Conservation (phyloP, 2,329 filamentous ascomycete species). For the Clarireedia paspali region DNA sequence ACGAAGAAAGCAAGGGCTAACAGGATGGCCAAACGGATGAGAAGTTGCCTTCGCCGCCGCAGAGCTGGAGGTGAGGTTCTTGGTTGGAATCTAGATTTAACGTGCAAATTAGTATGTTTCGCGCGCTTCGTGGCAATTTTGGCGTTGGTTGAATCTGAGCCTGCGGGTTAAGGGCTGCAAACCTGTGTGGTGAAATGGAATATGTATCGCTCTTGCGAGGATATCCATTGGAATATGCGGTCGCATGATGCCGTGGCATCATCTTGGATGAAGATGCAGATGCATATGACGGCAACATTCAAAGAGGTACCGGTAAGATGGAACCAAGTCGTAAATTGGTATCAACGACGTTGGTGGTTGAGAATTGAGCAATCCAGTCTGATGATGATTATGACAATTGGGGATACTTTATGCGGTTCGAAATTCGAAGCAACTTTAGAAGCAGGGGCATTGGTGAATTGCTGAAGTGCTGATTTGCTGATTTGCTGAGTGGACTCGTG, state of each 20-base stretch:
- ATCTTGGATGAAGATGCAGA: slow-evolving; percentile 42
- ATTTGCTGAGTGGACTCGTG: slow-evolving; percentile 7
- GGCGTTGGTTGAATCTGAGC: not conserved
- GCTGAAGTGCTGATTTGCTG: not conserved
- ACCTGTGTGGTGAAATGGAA: slow-evolving; percentile 86
- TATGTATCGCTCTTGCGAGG: slow-evolving; percentile 65
- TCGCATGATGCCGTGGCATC: slow-evolving; percentile 76
- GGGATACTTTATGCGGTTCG: not conserved
- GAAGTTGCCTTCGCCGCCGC: slow-evolving; percentile 64
- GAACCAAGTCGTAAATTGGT: slow-evolving; percentile 5
- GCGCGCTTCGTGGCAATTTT: not conserved
- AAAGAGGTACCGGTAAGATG: slow-evolving; percentile 14
- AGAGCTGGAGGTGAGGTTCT: slow-evolving; percentile 64
- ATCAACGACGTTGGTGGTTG: not conserved
- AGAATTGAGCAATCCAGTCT: not conserved
- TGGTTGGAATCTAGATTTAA: slow-evolving; percentile 67
- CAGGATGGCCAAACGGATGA: slow-evolving; percentile 58
- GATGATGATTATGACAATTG: not conserved
- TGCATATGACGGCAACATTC: slow-evolving; percentile 55
- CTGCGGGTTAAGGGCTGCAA: slow-evolving; percentile 28
- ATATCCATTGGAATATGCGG: slow-evolving; percentile 78
- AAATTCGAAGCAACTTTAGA: not conserved
- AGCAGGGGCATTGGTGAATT: slow-evolving; percentile 2
- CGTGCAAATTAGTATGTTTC: not conserved
- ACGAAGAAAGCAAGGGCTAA: slow-evolving; percentile 55